These are phyloP conservation scores for Tuber calosporum DNA, from an alignment of 495 filamentous ascomycete species.

Conservation along the genomic window DNA sequence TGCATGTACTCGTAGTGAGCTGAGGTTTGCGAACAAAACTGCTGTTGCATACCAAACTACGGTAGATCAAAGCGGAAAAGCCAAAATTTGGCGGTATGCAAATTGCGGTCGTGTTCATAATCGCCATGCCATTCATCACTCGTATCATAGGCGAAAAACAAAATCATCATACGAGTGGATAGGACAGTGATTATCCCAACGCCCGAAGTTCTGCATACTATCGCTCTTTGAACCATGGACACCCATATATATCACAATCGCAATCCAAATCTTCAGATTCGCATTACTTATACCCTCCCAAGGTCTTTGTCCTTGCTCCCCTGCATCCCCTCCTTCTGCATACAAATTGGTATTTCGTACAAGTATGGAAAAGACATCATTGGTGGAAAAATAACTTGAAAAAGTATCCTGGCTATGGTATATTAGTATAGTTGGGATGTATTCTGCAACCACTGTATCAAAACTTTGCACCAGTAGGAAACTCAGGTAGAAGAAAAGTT, in stretches of 20 bases:
- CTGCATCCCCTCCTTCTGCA: background rate
- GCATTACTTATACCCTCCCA: background rate
- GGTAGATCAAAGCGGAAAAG: no score
- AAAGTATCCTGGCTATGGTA: background rate
- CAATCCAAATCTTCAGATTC: constrained; percentile 8
- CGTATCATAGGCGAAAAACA: no score
- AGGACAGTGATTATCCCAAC: background rate
- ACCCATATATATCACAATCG: constrained; percentile 12
- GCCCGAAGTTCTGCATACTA: background rate
- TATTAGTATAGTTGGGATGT: no score
- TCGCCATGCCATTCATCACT: no score
- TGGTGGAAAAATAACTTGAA: constrained; percentile 6
- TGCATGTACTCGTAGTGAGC: no score
- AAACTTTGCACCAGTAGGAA: background rate
- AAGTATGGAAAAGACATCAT: background rate
- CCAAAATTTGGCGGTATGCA: no score
- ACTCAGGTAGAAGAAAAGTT: background rate
- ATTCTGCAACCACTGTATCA: no score
- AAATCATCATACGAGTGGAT: background rate
- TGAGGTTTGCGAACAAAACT: no score
- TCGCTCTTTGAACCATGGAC: background rate
- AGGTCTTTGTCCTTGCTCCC: background rate
- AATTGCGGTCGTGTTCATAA: no score
- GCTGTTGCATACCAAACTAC: no score
- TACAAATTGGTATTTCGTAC: constrained; percentile 11